Percentiles rank a stretch among this genome's conserved stretches.
Conservation (phyloP, 2,329 filamentous ascomycete species). For the Botrytis elliptica region DNA sequence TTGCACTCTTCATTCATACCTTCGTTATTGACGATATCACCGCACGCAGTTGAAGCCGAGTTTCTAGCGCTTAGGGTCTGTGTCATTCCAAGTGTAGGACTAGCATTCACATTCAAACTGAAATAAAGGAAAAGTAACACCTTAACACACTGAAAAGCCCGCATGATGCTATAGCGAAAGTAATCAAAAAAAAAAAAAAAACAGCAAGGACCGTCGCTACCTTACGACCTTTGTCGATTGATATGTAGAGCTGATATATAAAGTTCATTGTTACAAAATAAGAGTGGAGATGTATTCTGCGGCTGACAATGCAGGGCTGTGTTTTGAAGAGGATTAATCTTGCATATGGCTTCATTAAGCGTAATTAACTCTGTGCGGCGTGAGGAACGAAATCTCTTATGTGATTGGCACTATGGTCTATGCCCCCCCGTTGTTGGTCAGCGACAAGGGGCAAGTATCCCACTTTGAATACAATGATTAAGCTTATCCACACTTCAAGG, state of each 20-base stretch:
- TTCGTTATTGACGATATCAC: constrained; percentile 25
- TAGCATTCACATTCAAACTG: not conserved
- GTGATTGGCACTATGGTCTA: not conserved
- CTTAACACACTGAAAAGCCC: not conserved
- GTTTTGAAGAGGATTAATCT: not conserved
- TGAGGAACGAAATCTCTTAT: not conserved
- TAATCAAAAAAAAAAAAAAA: not conserved
- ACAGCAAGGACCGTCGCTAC: not conserved
- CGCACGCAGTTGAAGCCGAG: constrained; percentile 27
- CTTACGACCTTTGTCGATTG: not conserved
- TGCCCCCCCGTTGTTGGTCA: constrained; percentile 1
- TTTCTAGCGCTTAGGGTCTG: constrained; percentile 16
- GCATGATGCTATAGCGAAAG: not conserved
- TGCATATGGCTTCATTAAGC: constrained; percentile 2
- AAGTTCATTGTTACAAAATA: not conserved
- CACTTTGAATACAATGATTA: not conserved
- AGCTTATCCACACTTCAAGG: constrained; percentile 8
- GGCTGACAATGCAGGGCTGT: constrained; percentile 6
- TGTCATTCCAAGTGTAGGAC: not conserved
- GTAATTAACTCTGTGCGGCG: constrained; percentile 1
- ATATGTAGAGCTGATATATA: not conserved
- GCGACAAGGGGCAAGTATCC: not conserved
- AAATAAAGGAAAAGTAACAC: not conserved
- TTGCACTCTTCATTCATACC: not conserved
- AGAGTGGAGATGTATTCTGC: not conserved